These are phyloP conservation scores for Malassezia slooffiae DNA, from an alignment of 1,284 basidiomycete species.

Conservation along the genomic window DNA sequence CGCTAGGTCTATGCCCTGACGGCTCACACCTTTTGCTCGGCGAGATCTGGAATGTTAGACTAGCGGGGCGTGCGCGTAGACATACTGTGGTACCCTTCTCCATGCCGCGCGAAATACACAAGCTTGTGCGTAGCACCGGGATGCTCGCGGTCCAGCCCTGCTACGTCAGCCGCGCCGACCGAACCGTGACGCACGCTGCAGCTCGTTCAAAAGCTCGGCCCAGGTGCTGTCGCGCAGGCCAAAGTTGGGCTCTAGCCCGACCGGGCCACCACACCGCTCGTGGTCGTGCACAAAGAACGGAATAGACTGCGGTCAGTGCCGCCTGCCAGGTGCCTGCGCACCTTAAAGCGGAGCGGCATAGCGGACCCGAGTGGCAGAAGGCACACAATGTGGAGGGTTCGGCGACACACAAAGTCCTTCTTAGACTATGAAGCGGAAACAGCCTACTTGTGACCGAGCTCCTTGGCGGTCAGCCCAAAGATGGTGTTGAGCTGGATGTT, in stretches of 20 bases:
- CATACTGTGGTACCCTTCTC: constrained; percentile 9
- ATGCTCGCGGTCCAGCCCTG: too few relatives aligned
- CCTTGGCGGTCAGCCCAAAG: constrained; percentile 54
- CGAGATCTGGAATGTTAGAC: too few relatives aligned
- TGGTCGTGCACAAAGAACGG: constrained; percentile 7
- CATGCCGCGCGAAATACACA: constrained; percentile 8
- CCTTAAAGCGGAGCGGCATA: background rate
- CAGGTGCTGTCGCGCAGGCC: constrained; percentile 2
- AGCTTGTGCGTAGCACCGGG: constrained; percentile 3
- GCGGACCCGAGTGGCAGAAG: too few relatives aligned
- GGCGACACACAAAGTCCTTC: background rate
- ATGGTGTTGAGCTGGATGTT: constrained; percentile 88
- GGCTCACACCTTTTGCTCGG: constrained; percentile 1
- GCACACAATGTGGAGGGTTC: background rate
- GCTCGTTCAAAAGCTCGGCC: background rate
- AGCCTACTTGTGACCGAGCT: constrained; percentile 37
- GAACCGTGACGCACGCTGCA: background rate
- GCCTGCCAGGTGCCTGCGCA: background rate
- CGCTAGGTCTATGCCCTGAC: background rate
- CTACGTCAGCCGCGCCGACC: background rate
- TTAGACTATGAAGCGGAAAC: too few relatives aligned
- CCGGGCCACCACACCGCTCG: background rate
- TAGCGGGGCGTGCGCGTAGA: background rate
- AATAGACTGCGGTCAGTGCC: constrained; percentile 1
- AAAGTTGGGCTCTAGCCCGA: background rate